Percentiles rank a stretch among this genome's conserved stretches.
Conservation (phyloP, 768 basidiomycete genomes). For the Boletus sp. region DNA sequence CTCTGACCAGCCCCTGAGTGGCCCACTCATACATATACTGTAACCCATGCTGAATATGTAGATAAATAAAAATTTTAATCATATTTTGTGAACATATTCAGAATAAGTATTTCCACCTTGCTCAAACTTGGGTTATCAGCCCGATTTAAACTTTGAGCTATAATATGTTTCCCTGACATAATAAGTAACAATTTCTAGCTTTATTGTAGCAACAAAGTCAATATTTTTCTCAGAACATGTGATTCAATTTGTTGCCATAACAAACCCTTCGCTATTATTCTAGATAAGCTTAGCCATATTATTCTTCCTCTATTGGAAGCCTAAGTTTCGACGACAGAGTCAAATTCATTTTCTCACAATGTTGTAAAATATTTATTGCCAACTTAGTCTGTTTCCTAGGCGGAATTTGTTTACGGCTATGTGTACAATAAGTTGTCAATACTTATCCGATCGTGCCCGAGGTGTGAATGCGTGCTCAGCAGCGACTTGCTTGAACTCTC, state of each 20-base stretch:
- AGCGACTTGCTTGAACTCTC: too few relatives aligned
- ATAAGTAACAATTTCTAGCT: background rate
- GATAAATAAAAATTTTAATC: background rate
- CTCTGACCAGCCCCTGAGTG: too few relatives aligned
- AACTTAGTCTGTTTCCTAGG: too few relatives aligned
- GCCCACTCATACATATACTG: too few relatives aligned
- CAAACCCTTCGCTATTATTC: background rate
- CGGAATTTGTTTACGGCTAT: too few relatives aligned
- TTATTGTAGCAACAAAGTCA: too few relatives aligned
- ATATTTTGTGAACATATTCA: background rate
- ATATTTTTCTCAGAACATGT: background rate
- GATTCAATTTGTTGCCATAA: background rate
- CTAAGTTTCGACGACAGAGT: background rate
- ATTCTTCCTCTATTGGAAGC: background rate
- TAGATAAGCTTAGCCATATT: background rate
- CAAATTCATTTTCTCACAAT: background rate
- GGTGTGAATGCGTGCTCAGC: too few relatives aligned
- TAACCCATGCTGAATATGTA: background rate
- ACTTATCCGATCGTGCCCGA: too few relatives aligned
- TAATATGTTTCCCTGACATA: background rate
- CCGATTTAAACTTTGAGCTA: background rate
- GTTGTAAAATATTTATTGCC: too few relatives aligned
- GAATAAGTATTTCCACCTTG: background rate
- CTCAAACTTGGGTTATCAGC: background rate
- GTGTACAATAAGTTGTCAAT: too few relatives aligned